Percentiles rank a stretch among this genome's conserved stretches.
phyloP scores from a whole-genome alignment of 768 basidiomycete genomes.

The Gloeostereum incarnatum region DNA sequence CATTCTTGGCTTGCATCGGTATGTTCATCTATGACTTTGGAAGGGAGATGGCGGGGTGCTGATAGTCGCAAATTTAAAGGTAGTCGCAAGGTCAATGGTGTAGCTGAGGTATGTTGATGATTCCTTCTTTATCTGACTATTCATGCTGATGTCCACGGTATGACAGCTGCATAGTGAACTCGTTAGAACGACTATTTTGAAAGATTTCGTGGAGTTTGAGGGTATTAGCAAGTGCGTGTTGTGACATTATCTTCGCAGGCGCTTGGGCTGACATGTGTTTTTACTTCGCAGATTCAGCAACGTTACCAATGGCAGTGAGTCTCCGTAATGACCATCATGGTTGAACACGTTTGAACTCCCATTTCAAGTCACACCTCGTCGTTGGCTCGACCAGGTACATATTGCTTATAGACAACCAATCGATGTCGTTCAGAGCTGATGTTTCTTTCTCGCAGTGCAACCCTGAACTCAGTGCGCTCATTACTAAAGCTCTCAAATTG shows the following conservation, averaged over 20 bases:
- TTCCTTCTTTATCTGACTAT: background rate
- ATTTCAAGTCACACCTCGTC: slow-evolving; percentile 71
- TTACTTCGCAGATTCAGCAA: slow-evolving; percentile 52
- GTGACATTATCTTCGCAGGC: background rate
- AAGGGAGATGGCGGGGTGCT: background rate
- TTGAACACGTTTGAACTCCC: background rate
- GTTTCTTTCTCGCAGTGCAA: slow-evolving; percentile 63
- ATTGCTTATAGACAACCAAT: background rate
- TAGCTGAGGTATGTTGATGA: slow-evolving; percentile 60
- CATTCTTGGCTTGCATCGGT: slow-evolving; percentile 84
- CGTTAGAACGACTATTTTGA: slow-evolving; percentile 73
- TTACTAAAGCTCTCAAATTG: slow-evolving; percentile 71
- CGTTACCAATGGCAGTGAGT: slow-evolving; percentile 87
- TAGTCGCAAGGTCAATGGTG: slow-evolving; percentile 87
- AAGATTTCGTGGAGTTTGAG: slow-evolving; percentile 91
- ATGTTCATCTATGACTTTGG: slow-evolving; percentile 10
- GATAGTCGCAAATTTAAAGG: slow-evolving; percentile 24
- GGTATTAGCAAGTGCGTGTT: slow-evolving; percentile 68
- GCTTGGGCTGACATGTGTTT: slow-evolving; percentile 8
- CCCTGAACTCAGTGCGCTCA: slow-evolving; percentile 75
- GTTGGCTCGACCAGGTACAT: slow-evolving; percentile 77
- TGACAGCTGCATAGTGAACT: slow-evolving; percentile 77
- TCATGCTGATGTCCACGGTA: background rate
- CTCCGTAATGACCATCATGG: background rate
- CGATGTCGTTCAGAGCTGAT: background rate